phyloP scores from a whole-genome alignment of 2,329 filamentous ascomycete species.

The Diaporthe sp. region DNA sequence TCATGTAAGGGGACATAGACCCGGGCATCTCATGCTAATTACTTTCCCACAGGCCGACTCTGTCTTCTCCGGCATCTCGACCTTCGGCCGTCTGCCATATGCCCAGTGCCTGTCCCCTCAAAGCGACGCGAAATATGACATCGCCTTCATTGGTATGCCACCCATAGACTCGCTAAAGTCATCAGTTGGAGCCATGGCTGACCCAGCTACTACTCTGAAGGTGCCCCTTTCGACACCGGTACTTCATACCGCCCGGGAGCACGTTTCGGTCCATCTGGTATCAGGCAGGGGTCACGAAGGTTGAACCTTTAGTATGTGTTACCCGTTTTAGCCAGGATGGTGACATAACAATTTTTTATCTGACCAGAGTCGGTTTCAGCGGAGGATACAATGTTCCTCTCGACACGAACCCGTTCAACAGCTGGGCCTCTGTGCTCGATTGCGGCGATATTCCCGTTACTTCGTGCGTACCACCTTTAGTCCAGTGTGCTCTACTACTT shows the following conservation, averaged over 20 bases:
- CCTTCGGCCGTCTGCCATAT: slow-evolving; percentile 85
- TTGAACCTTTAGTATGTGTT: slow-evolving; percentile 86
- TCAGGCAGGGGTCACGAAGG: slow-evolving; percentile 87
- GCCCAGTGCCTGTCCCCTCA: slow-evolving; percentile 78
- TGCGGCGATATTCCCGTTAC: slow-evolving; percentile 90
- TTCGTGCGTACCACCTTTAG: slow-evolving; percentile 68
- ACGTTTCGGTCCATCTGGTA: slow-evolving; percentile 86
- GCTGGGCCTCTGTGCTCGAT: slow-evolving; percentile 84
- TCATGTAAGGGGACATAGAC: not conserved
- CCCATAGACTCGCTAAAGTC: no score
- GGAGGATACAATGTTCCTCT: slow-evolving; percentile 91
- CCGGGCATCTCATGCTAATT: not conserved
- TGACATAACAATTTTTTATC: slow-evolving; percentile 50
- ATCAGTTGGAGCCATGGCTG: not conserved
- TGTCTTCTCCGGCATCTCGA: slow-evolving; percentile 90
- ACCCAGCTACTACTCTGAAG: slow-evolving; percentile 53
- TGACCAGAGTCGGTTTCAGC: slow-evolving; percentile 60
- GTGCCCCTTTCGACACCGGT: slow-evolving; percentile 87
- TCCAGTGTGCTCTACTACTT: no score
- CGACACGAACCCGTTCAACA: slow-evolving; percentile 83
- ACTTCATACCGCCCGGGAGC: slow-evolving; percentile 89
- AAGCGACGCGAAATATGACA: slow-evolving; percentile 81
- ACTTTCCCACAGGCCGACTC: slow-evolving; percentile 76
- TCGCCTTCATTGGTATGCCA: slow-evolving; percentile 82
- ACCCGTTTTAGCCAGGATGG: not conserved